phyloP scores from a whole-genome alignment of 1,139 yeast genomes.

The Hansenula lynferdii region DNA sequence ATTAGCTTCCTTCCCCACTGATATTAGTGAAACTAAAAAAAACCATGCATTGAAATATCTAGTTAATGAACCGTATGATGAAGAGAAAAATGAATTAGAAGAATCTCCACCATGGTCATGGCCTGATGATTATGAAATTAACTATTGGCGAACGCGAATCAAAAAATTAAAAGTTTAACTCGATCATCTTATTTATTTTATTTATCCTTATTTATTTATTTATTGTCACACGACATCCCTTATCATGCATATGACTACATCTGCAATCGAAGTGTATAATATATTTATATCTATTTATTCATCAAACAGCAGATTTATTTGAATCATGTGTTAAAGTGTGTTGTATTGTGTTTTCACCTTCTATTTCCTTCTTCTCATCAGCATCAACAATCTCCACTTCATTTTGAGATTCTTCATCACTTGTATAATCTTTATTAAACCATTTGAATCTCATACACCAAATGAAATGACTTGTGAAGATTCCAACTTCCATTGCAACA shows the following conservation, averaged over 20 bases:
- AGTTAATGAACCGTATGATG: too few relatives aligned
- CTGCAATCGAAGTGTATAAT: too few relatives aligned
- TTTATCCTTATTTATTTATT: neutral
- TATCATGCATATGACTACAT: too few relatives aligned
- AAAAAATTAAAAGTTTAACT: neutral
- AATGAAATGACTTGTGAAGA: conserved; percentile 59
- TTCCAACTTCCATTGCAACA: conserved; percentile 71
- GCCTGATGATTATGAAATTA: conserved; percentile 17
- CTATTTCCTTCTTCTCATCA: too few relatives aligned
- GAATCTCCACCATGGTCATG: conserved; percentile 16
- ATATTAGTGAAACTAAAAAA: conserved; percentile 35
- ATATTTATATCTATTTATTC: too few relatives aligned
- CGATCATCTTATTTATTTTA: neutral
- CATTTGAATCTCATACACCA: conserved; percentile 58
- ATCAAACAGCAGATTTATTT: too few relatives aligned
- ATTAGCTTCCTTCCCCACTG: conserved; percentile 33
- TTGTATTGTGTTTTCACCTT: too few relatives aligned
- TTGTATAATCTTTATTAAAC: too few relatives aligned
- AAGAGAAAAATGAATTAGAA: conserved; percentile 4
- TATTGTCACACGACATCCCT: too few relatives aligned
- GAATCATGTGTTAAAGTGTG: too few relatives aligned
- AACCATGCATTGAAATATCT: conserved; percentile 31
- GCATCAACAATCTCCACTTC: too few relatives aligned
- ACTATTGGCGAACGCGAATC: conserved; percentile 10
- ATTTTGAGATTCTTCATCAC: too few relatives aligned